A percentile compares a stretch with the other conserved stretches of the same genome.
Conservation (phyloP, 176 grass and related monocot genomes). For the Triticum turgidum region DNA sequence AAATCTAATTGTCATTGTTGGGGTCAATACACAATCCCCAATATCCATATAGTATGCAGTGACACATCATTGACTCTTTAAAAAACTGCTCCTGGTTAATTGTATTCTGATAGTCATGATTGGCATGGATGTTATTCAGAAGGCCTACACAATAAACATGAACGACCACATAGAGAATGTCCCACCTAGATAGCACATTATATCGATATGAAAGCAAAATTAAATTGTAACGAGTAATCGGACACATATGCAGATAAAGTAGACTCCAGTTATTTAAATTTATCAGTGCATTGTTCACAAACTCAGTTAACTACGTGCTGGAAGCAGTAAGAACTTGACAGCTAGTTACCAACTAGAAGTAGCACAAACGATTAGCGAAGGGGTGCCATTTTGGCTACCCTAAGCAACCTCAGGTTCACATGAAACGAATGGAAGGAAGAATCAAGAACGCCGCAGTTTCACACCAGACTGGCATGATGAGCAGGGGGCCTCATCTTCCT, state of each 20-base stretch:
- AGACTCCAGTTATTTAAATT: not conserved
- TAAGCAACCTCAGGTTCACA: not conserved
- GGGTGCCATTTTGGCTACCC: not conserved
- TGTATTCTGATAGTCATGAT: conserved; percentile 35
- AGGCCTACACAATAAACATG: conserved; percentile 55
- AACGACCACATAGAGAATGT: conserved; percentile 78
- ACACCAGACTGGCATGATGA: not conserved
- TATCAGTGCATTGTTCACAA: not conserved
- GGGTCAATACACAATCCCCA: conserved; percentile 71
- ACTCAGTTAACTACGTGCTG: not conserved
- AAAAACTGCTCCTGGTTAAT: conserved; percentile 27
- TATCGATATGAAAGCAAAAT: not conserved
- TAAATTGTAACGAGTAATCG: not conserved
- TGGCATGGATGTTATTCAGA: conserved; percentile 20
- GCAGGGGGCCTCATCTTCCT: not conserved
- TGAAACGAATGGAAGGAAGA: not conserved
- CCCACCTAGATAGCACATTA: conserved; percentile 50
- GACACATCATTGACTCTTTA: conserved; percentile 40
- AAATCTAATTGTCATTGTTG: conserved; percentile 48
- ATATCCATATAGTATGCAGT: conserved; percentile 60
- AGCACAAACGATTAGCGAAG: not conserved
- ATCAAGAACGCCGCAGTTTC: not conserved
- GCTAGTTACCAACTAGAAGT: not conserved
- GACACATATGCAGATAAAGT: not conserved
- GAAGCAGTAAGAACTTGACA: not conserved